Evolutionary conservation across 139 green algal genomes (phyloP).

Genomic region (Limnomonas spitsbergensis): DNA sequence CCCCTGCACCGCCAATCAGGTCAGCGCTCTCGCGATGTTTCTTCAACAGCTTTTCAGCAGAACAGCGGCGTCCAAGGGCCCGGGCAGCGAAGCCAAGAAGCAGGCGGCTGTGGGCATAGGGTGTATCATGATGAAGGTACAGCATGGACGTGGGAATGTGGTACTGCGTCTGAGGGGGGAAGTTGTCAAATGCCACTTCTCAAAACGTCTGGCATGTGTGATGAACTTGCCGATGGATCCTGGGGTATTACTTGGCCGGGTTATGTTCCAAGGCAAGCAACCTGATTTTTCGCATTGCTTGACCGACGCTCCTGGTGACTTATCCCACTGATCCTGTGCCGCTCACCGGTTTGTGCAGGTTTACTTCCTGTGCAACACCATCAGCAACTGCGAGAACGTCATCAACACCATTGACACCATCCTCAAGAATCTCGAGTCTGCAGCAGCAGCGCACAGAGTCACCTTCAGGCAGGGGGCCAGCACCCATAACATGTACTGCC

Average conservation of each 20-base stretch:
- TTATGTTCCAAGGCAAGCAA: too few species aligned
- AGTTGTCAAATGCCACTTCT: neutral
- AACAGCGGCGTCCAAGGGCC: slow-evolving; percentile 26
- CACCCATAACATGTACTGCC: neutral
- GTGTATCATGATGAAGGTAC: slow-evolving; percentile 42
- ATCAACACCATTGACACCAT: slow-evolving; percentile 30
- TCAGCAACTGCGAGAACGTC: slow-evolving; percentile 52
- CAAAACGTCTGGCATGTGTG: too few species aligned
- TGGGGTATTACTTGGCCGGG: too few species aligned
- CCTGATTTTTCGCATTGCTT: too few species aligned
- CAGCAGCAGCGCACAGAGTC: slow-evolving; percentile 29
- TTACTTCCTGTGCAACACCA: slow-evolving; percentile 45
- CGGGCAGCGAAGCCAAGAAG: slow-evolving; percentile 26
- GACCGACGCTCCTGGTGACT: too few species aligned
- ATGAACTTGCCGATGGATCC: too few species aligned
- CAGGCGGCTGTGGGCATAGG: slow-evolving; percentile 31
- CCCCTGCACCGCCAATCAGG: too few species aligned
- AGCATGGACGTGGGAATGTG: neutral
- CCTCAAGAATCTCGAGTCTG: slow-evolving; percentile 30
- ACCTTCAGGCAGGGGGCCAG: slow-evolving; percentile 37
- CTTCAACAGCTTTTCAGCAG: slow-evolving; percentile 37
- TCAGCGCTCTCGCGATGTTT: slow-evolving; percentile 11
- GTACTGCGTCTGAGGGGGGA: neutral
- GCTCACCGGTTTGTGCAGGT: too few species aligned
- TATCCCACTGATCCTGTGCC: too few species aligned